Base-by-base conservation (phyloP, 2,329 filamentous ascomycete genomes). In the Aspergillus pseudoglaucus region DNA sequence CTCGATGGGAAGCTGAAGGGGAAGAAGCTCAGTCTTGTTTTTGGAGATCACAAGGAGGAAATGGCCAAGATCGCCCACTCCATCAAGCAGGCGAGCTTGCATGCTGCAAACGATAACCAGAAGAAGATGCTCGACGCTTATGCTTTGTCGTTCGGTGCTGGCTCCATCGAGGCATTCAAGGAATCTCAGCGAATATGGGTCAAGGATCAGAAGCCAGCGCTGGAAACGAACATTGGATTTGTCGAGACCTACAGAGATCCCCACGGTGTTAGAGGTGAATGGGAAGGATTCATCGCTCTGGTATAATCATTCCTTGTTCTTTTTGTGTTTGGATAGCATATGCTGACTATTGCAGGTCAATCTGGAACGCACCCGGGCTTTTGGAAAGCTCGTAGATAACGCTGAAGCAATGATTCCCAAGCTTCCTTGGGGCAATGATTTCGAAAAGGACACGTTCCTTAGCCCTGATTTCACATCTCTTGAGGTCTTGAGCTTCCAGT, bases 381-480 rank as follows among this genome's bases (percentile, higher is more conserved):
- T 97, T 63, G 86, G 85, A 6, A 85, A 87, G 57, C 80, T 97
- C 1, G 93, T 97, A 4, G 78, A 84, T 17, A 84, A 84, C 22
- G 90, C 93, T 0, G 86, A 90, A 9, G 75, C 76, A 41, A 84
- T 95, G 64, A 96, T 98, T 45, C 88, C 90, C 6, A 82, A 94
- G 53, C 75, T 98, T 12, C 93, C 93, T 0, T 98, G 93, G 93
- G 75, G 77, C 32, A 79, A 81, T 42, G 87, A 88, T 0, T 98
- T 97, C 56, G 93, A 98, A 66, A 97, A 97, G 70, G 90, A 96
- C 74, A 90, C 87, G 62, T 98, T 98, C 69, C 72, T 95, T 32
- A 91, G 88, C 45, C 93, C 93, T 0, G 93, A 98, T 66, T 98
- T 98, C 64, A 97, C 93, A 0, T 93, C 87, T 8, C 77, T 97